phyloP scores from a whole-genome alignment of 2,329 filamentous ascomycete genomes.

The Arthrinium phaeospermum region DNA sequence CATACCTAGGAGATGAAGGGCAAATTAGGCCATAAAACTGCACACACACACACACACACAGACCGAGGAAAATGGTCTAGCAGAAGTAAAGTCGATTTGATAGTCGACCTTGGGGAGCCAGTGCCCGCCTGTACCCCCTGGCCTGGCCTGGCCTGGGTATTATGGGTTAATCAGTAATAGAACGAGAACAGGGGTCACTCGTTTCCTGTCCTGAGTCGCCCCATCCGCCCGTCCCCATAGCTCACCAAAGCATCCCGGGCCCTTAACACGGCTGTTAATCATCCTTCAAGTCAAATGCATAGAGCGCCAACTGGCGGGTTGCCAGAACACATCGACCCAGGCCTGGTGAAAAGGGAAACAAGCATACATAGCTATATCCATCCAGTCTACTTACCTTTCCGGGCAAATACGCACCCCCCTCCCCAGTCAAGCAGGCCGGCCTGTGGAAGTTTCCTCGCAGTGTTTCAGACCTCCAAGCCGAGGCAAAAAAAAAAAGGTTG shows the following conservation, averaged over 20 bases:
- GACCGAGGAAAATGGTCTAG: background rate
- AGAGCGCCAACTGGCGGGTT: conserved; percentile 9
- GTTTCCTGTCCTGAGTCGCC: conserved; percentile 12
- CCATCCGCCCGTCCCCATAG: background rate
- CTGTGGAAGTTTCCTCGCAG: background rate
- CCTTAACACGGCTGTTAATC: conserved; percentile 1
- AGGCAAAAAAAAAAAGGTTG: background rate
- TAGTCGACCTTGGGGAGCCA: background rate
- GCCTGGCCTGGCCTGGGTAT: background rate
- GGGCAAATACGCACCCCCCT: background rate
- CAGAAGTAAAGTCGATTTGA: background rate
- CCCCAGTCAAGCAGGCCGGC: background rate
- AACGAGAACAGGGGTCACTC: background rate
- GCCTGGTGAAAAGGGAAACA: background rate
- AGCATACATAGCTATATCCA: background rate
- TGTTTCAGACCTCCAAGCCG: conserved; percentile 6
- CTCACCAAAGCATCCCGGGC: background rate
- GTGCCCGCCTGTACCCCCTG: background rate
- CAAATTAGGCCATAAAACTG: background rate
- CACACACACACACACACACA: background rate
- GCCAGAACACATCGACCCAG: background rate
- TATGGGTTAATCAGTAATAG: conserved; percentile 16
- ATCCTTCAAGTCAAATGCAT: conserved; percentile 14
- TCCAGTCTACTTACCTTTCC: background rate
- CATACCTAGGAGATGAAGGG: background rate